Percentiles rank a stretch among this genome's conserved stretches.
Evolutionary conservation across 768 basidiomycete genomes (phyloP).

Genomic region (Agaricus subrufescens): DNA sequence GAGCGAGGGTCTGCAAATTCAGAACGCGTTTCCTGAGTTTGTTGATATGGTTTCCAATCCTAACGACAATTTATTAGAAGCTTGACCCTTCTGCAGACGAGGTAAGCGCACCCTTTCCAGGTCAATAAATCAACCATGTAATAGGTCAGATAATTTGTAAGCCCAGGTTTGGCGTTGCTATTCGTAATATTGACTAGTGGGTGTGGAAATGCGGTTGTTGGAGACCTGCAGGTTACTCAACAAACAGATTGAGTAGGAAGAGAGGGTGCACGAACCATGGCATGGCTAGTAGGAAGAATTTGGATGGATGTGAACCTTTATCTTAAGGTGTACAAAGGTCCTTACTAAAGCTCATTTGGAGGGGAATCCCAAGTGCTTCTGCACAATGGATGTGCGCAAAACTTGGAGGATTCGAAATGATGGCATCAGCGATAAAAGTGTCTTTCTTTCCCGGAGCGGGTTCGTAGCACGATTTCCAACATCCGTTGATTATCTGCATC

Average conservation of each 20-base stretch:
- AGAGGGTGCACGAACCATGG: constrained; percentile 39
- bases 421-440: constrained; percentile 56
- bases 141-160: constrained; percentile 57
- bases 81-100: background rate
- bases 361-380: constrained; percentile 55
- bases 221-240: constrained; percentile 28
- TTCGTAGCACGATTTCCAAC: constrained; percentile 48
- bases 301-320: constrained; percentile 6
- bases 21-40: constrained; percentile 45
- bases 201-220: constrained; percentile 53
- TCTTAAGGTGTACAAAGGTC: constrained; percentile 8
- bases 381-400: constrained; percentile 66
- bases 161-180: constrained; percentile 46
- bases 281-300: constrained; percentile 43
- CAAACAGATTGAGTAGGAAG: background rate
- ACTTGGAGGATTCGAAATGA: constrained; percentile 63
- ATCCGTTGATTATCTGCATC: constrained; percentile 53
- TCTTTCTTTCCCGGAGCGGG: constrained; percentile 39
- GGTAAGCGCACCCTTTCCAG: constrained; percentile 47
- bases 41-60: constrained; percentile 60
- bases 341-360: constrained; percentile 55
- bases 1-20: constrained; percentile 40
- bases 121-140: constrained; percentile 55
- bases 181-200: constrained; percentile 58
- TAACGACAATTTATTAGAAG: constrained; percentile 18